phyloP scores from a whole-genome alignment of 306 rosid genomes.

The Herpetospermum pedunculosum region DNA sequence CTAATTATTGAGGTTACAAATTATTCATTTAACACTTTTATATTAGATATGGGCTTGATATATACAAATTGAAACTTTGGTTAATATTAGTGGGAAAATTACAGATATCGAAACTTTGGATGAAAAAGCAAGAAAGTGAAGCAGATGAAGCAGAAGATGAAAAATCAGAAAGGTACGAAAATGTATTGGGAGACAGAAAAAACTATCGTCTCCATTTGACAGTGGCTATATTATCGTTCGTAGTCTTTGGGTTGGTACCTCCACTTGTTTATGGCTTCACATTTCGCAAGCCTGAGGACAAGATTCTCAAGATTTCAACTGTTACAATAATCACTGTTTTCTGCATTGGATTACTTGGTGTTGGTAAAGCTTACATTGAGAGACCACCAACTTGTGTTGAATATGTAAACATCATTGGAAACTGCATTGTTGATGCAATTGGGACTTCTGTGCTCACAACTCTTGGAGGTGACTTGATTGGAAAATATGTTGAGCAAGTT shows the following conservation, averaged over 20 bases:
- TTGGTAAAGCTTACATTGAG: constrained; percentile 31
- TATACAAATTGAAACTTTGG: no score
- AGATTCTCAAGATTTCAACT: constrained; percentile 38
- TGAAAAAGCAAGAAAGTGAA: constrained; percentile 11
- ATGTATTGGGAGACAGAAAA: constrained; percentile 28
- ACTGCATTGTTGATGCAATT: neutral
- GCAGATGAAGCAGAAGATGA: neutral
- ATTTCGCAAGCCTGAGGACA: constrained; percentile 34
- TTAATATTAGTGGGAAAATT: no score
- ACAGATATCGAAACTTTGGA: constrained; percentile 49
- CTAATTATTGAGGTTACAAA: no score
- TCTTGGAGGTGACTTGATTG: neutral
- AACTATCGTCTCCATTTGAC: constrained; percentile 39
- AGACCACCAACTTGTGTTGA: constrained; percentile 13
- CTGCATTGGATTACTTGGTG: constrained; percentile 45
- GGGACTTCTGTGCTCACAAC: neutral
- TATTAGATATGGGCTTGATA: no score
- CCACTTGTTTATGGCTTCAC: constrained; percentile 62
- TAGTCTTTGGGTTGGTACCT: constrained; percentile 46
- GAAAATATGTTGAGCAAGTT: neutral
- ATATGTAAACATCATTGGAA: constrained; percentile 15
- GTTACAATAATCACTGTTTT: constrained; percentile 43
- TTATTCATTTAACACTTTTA: no score
- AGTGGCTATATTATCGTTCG: constrained; percentile 41
- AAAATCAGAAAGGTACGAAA: constrained; percentile 22